Percentiles rank a stretch among this genome's conserved stretches.
These are phyloP conservation scores for Colletotrichum liaoningense DNA, from an alignment of 2,329 filamentous ascomycete genomes.

Conservation along the genomic window DNA sequence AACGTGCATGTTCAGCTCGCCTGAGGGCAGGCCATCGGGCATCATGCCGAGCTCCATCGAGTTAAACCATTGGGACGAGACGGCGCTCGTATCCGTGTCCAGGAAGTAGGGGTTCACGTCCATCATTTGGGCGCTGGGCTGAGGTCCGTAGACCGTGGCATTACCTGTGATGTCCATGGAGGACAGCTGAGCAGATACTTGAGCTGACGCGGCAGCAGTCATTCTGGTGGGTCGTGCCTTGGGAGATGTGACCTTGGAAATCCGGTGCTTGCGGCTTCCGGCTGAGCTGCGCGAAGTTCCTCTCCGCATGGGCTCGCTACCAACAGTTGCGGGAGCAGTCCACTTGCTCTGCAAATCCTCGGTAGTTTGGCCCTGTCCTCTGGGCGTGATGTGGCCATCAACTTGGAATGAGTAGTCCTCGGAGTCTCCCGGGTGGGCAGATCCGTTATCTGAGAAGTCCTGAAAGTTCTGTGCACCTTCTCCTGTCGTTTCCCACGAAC, in stretches of 20 bases:
- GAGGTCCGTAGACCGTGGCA: conserved; percentile 53
- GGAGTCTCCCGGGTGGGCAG: conserved; percentile 61
- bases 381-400: conserved; percentile 63
- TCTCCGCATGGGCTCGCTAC: conserved; percentile 57
- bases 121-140: conserved; percentile 51
- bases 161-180: conserved; percentile 66
- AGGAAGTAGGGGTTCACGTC: conserved; percentile 64
- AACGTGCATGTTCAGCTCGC: conserved; percentile 63
- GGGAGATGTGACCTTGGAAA: conserved; percentile 53
- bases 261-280: conserved; percentile 57
- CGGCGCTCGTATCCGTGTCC: conserved; percentile 59
- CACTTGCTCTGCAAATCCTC: conserved; percentile 63
- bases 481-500: conserved; percentile 67
- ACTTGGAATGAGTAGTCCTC: conserved; percentile 64
- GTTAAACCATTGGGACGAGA: conserved; percentile 63
- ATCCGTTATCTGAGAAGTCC: conserved; percentile 63
- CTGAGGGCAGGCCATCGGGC: conserved; percentile 55
- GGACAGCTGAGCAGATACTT: conserved; percentile 60
- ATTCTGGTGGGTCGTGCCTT: conserved; percentile 56
- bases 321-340: conserved; percentile 52
- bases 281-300: conserved; percentile 57
- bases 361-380: conserved; percentile 60
- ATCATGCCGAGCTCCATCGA: conserved; percentile 57
- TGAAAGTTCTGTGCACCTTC: conserved; percentile 72
- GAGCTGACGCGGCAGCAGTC: conserved; percentile 57